Evolutionary conservation across 768 basidiomycete genomes (phyloP).

Genomic region (Boletus speciosus): DNA sequence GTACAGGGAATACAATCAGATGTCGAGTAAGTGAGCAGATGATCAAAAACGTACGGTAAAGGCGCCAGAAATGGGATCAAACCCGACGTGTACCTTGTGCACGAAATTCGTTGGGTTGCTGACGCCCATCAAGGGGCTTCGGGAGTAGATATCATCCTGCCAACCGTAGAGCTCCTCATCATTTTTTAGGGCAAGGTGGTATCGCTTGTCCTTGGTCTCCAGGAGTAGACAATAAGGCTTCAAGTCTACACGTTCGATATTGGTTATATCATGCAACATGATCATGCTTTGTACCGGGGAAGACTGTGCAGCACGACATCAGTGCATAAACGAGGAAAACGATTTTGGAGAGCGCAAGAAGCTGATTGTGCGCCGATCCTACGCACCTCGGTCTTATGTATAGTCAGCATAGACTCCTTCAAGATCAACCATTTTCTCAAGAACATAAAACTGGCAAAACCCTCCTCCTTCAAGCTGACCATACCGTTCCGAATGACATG

Average conservation of each 20-base stretch:
- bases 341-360: neutral
- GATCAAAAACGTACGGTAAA: slow-evolving; percentile 72
- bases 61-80: slow-evolving; percentile 88
- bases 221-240: slow-evolving; percentile 93
- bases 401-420: slow-evolving; percentile 69
- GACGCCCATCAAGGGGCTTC: slow-evolving; percentile 90
- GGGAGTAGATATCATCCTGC: slow-evolving; percentile 95
- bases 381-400: slow-evolving; percentile 91
- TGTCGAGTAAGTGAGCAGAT: neutral
- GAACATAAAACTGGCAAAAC: slow-evolving; percentile 89
- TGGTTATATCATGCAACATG: slow-evolving; percentile 70
- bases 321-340: neutral
- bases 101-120: slow-evolving; percentile 96
- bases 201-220: slow-evolving; percentile 81
- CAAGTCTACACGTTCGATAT: slow-evolving; percentile 87
- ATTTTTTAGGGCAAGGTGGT: slow-evolving; percentile 78
- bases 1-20: neutral
- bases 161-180: slow-evolving; percentile 98
- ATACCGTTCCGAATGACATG: slow-evolving; percentile 65
- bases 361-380: neutral
- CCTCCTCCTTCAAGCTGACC: slow-evolving; percentile 91
- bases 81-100: slow-evolving; percentile 97
- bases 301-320: slow-evolving; percentile 34
- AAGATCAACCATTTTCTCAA: slow-evolving; percentile 87
- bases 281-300: slow-evolving; percentile 60